Evolutionary conservation across 2,329 filamentous ascomycete species (phyloP), one percentile per base, ranked within the genome.

Genomic region (Leptoxyphium fumago): DNA sequence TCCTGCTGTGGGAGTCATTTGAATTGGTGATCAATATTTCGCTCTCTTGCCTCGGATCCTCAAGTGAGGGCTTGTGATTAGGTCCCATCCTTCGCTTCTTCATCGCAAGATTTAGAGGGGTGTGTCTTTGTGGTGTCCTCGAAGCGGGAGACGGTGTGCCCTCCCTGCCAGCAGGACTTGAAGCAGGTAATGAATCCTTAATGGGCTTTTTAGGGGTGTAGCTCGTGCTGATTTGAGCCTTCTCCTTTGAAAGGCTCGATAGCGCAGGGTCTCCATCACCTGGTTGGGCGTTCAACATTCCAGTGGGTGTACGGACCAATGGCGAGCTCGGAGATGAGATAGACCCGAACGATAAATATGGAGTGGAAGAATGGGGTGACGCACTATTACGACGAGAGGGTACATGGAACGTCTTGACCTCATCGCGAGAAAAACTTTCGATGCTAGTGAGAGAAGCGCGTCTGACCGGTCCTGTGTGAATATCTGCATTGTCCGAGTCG

Each of bases 101-200:
- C 61, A 69, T 67, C 10, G 61, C 58, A 7, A 61, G 61, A 46
- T 68, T 68, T 10, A 69, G 55, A n/a, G 65, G 63, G 10, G 64
- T 64, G 9, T 15, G 32, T 13, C 8, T 54, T 55, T 18, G 42
- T 45, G 5, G 30, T 10, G 29, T 36, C n/a, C 36, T 18, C n/a
- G 43, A 30, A 14, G 39, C 32, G 15, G 41, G 14, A 13, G 45
- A 42, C 10, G 34, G 39, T n/a, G 42, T 39, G 18, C 42, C 41
- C 17, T 34, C 38, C 3, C 43, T 40, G 8, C 46, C 48, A 11
- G 32, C 32, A 13, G 32, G 32, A 15, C 32, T 15, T 26, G 50
- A 36, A 6, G 48, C 44, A 41, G 8, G 32, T 46, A 39, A 29
- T n/a, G 40, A 48, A 18, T 43, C n/a, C 34, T 41, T 21, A 32